phyloP scores from a whole-genome alignment of 495 filamentous ascomycete genomes.

The Aspergillus homomorphus region DNA sequence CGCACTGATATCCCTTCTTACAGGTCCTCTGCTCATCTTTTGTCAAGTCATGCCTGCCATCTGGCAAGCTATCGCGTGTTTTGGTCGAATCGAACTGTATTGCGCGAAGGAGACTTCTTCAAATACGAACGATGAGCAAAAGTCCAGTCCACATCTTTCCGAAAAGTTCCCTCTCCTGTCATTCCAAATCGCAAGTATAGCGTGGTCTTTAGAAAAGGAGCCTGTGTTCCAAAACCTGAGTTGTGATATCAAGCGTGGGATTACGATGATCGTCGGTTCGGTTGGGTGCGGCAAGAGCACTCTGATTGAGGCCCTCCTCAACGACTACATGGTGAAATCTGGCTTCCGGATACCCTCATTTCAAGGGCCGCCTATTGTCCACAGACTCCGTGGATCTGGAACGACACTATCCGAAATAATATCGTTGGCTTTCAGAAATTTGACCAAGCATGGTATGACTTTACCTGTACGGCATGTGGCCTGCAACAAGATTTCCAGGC shows the following conservation, averaged over 20 bases:
- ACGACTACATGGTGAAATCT: neutral
- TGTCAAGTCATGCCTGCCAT: slow-evolving; percentile 9
- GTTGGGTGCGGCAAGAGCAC: slow-evolving; percentile 41
- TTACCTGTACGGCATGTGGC: neutral
- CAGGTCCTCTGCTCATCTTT: slow-evolving; percentile 27
- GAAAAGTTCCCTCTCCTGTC: too few species aligned
- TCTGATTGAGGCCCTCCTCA: slow-evolving; percentile 28
- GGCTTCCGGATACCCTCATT: neutral
- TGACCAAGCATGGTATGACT: neutral
- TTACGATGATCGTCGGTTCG: slow-evolving; percentile 36
- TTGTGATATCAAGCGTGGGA: slow-evolving; percentile 5
- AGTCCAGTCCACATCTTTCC: too few species aligned
- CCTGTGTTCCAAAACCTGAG: neutral
- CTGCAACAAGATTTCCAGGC: neutral
- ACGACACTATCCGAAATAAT: slow-evolving; percentile 40
- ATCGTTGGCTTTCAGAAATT: slow-evolving; percentile 24
- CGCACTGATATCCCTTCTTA: slow-evolving; percentile 34
- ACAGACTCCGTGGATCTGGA: slow-evolving; percentile 41
- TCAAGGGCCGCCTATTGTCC: slow-evolving; percentile 34
- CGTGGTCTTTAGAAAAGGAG: neutral
- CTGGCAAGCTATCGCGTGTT: too few species aligned
- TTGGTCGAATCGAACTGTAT: too few species aligned
- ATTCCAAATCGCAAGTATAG: neutral
- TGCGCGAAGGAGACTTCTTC: too few species aligned
- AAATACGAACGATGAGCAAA: too few species aligned